Evolutionary conservation across 2,329 filamentous ascomycete genomes (phyloP).

Genomic region (Penicillium fuscoglaucum): DNA sequence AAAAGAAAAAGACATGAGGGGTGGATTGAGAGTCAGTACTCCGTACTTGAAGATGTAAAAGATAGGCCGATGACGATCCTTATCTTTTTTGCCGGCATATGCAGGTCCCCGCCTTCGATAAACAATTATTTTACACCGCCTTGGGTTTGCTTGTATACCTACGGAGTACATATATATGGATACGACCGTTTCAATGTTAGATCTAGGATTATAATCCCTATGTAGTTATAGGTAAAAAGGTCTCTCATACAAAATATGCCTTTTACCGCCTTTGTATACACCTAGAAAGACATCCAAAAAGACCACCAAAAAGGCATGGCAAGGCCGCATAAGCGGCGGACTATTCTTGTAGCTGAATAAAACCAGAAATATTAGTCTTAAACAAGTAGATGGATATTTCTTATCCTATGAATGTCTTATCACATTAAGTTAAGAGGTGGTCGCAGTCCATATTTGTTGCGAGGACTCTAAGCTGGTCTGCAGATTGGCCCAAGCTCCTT

Average conservation of each 20-base stretch:
- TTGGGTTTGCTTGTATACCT: background rate
- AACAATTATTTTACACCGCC: background rate
- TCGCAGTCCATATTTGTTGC: background rate
- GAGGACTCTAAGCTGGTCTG: background rate
- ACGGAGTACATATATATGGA: background rate
- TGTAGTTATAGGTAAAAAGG: no score
- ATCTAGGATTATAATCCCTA: background rate
- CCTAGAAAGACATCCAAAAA: no score
- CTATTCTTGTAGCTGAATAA: background rate
- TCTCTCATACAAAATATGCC: no score
- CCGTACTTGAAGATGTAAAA: background rate
- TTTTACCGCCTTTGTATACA: no score
- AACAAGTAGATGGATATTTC: background rate
- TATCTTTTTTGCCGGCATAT: constrained; percentile 6
- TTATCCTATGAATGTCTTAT: background rate
- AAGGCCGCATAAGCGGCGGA: no score
- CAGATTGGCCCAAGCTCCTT: constrained; percentile 29
- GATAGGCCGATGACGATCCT: constrained; percentile 5
- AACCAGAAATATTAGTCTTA: background rate
- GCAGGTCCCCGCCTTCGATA: background rate
- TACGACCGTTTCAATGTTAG: no score
- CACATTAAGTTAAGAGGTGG: background rate
- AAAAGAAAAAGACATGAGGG: background rate
- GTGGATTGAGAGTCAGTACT: background rate
- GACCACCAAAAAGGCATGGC: no score